Evolutionary conservation across 1,284 basidiomycete species (phyloP).

Genomic region (Microbotryum intermedium): DNA sequence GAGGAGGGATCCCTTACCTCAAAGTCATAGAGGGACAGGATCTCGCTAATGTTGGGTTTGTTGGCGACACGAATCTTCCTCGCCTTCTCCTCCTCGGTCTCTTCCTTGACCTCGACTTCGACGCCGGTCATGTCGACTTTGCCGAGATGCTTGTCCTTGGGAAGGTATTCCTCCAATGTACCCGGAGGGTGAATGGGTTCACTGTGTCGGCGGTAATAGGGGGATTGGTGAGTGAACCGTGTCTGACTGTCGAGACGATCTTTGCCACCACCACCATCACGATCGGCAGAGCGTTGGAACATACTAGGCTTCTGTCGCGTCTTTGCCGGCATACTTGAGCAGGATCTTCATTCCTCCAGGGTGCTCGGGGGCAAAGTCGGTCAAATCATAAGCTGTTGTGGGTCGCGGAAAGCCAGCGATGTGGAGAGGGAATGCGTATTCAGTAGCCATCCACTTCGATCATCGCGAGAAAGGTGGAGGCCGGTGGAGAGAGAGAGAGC

Average conservation of each 20-base stretch:
- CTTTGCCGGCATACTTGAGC: slow-evolving; percentile 65
- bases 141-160: slow-evolving; percentile 65
- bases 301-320: slow-evolving; percentile 50
- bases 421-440: neutral
- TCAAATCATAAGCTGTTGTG: slow-evolving; percentile 2
- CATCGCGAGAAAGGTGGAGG: too few species aligned
- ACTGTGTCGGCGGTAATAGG: slow-evolving; percentile 41
- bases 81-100: slow-evolving; percentile 55
- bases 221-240: slow-evolving; percentile 36
- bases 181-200: slow-evolving; percentile 64
- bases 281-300: slow-evolving; percentile 56
- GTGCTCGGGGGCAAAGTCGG: slow-evolving; percentile 46
- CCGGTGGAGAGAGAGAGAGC: neutral
- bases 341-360: slow-evolving; percentile 73
- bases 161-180: slow-evolving; percentile 73
- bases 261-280: too few species aligned
- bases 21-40: slow-evolving; percentile 83
- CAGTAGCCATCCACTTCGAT: too few species aligned
- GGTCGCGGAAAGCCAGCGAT: slow-evolving; percentile 2
- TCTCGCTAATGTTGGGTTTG: slow-evolving; percentile 62
- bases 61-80: slow-evolving; percentile 43
- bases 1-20: slow-evolving; percentile 49
- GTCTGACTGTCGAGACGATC: too few species aligned
- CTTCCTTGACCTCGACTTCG: slow-evolving; percentile 43
- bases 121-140: slow-evolving; percentile 57